Conservation (phyloP, 305 asterid species). For the Andrographis paniculata region DNA sequence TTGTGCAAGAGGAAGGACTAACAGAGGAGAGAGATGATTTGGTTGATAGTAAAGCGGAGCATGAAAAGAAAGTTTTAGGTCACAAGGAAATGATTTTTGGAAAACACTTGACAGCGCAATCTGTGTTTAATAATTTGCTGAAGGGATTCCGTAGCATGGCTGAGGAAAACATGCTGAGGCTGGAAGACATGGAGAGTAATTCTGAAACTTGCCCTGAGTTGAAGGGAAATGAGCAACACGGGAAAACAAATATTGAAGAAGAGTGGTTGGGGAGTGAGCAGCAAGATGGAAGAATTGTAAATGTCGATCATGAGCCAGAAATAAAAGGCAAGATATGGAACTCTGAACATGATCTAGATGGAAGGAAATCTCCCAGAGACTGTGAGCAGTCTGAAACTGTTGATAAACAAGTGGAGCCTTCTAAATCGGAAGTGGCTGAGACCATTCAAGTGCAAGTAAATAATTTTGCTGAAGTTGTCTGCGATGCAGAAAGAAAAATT, state of each 20-base stretch:
- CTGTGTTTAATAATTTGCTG: slow-evolving; percentile 18
- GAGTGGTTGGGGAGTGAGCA: slow-evolving; percentile 28
- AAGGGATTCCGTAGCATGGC: slow-evolving; percentile 20
- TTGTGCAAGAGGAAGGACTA: slow-evolving; percentile 23
- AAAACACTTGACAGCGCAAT: slow-evolving; percentile 17
- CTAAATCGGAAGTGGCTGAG: slow-evolving; percentile 21
- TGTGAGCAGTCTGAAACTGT: slow-evolving; percentile 16
- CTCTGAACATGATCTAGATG: slow-evolving; percentile 23
- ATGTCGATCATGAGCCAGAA: slow-evolving; percentile 24
- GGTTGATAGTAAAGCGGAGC: slow-evolving; percentile 18
- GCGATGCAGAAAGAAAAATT: slow-evolving; percentile 22
- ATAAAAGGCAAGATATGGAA: slow-evolving; percentile 17
- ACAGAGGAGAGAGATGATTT: slow-evolving; percentile 16
- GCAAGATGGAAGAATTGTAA: slow-evolving; percentile 17
- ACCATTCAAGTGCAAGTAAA: slow-evolving; percentile 17
- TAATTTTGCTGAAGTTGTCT: slow-evolving; percentile 22
- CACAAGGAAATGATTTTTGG: slow-evolving; percentile 15
- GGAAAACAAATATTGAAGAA: slow-evolving; percentile 27
- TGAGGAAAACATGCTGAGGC: slow-evolving; percentile 19
- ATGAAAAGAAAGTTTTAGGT: slow-evolving; percentile 21
- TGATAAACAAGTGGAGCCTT: slow-evolving; percentile 19
- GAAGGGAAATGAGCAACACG: slow-evolving; percentile 25
- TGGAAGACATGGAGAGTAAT: slow-evolving; percentile 17
- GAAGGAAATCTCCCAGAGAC: slow-evolving; percentile 18
- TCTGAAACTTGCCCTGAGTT: slow-evolving; percentile 20